These are phyloP conservation scores for Leptographium radiaticola DNA, from an alignment of 2,329 filamentous ascomycete species.

Conservation along the genomic window DNA sequence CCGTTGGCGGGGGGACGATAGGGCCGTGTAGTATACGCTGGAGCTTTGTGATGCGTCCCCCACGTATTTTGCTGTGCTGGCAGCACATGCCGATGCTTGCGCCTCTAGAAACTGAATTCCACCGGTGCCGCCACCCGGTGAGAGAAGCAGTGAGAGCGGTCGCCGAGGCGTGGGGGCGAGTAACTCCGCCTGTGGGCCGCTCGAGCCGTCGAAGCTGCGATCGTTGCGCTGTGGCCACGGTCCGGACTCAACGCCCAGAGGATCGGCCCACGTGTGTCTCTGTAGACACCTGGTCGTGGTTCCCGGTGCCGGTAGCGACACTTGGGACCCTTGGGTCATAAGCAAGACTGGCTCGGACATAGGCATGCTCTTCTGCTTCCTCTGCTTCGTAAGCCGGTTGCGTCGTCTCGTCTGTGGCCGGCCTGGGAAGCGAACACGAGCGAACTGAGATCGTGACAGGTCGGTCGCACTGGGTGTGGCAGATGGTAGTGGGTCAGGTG, in stretches of 20 bases:
- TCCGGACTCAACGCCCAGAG: not conserved
- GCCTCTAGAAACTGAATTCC: not conserved
- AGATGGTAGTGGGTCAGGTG: not conserved
- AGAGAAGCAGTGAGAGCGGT: not conserved
- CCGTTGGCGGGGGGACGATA: not conserved
- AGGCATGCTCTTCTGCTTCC: not conserved
- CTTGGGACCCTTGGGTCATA: not conserved
- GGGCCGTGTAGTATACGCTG: constrained; percentile 4
- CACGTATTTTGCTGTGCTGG: not conserved
- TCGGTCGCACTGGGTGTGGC: not conserved
- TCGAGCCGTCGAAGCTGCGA: not conserved
- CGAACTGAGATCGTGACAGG: not conserved
- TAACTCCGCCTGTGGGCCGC: not conserved
- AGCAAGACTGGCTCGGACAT: not conserved
- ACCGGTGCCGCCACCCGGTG: not conserved
- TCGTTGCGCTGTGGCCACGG: not conserved
- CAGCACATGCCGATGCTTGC: not conserved
- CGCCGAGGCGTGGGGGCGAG: constrained; percentile 5
- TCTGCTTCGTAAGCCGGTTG: not conserved
- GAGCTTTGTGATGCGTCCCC: not conserved
- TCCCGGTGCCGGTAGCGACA: not conserved
- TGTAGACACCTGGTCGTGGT: not conserved
- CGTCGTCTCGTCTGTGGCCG: not conserved
- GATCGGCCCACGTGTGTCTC: not conserved
- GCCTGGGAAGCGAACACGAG: not conserved